phyloP scores from a whole-genome alignment of 805 yeast genomes.

The Metschnikowia anglica region DNA sequence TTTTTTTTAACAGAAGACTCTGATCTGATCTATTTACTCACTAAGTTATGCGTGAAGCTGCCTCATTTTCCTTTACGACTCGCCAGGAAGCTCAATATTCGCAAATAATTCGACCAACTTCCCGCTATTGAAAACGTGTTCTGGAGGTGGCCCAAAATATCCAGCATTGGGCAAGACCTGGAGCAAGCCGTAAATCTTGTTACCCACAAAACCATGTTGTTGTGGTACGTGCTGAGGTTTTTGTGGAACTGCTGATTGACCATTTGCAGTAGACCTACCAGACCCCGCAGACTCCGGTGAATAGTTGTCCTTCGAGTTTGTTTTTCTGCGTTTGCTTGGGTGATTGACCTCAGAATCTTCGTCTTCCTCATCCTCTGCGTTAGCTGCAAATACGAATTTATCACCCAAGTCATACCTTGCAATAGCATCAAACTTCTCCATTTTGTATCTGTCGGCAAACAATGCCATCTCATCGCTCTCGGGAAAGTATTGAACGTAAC shows the following conservation, averaged over 20 bases:
- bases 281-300: constrained; percentile 13
- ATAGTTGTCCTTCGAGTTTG: constrained; percentile 10
- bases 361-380: constrained; percentile 11
- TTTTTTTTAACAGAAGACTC: no score
- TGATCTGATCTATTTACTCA: not conserved
- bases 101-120: constrained; percentile 48
- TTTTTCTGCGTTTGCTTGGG: constrained; percentile 19
- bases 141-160: constrained; percentile 47
- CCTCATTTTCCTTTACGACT: no score
- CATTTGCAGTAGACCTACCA: constrained; percentile 1
- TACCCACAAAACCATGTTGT: constrained; percentile 33
- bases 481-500: constrained; percentile 67
- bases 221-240: constrained; percentile 10
- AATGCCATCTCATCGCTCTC: constrained; percentile 46
- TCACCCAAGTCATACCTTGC: constrained; percentile 37
- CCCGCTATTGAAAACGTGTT: constrained; percentile 53
- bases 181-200: constrained; percentile 43
- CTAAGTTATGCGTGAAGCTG: no score
- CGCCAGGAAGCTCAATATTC: constrained; percentile 26
- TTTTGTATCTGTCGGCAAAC: constrained; percentile 40
- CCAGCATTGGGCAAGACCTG: constrained; percentile 61
- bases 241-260: constrained; percentile 5
- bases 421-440: constrained; percentile 37
- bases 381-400: constrained; percentile 9
- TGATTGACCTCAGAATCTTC: constrained; percentile 16